Base-by-base conservation (phyloP, 2,329 filamentous ascomycete species). In the Aspergillus sp. region DNA sequence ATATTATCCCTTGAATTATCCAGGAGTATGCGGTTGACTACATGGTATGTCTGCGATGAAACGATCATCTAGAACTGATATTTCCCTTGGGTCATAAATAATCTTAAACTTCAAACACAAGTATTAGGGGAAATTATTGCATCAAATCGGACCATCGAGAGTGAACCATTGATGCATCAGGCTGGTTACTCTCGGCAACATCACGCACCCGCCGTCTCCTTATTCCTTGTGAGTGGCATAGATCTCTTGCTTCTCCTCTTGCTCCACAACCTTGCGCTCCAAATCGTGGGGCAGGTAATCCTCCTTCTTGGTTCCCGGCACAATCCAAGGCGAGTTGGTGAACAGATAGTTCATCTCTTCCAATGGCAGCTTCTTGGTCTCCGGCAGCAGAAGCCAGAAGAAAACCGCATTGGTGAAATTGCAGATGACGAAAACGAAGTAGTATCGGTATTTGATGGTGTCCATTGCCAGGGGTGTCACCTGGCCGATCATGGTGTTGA, bases 401-500 rank as follows among this genome's bases (percentile, higher is more conserved):
- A 87, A 88, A 31, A 88, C 29, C 0, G 85, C 85, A 64, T 88
- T 88, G 26, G 85, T 87, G 67, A 89, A 85, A 71, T 90, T 90
- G 73, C 87, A 89, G 32, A 90, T 75, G 56, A 84, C 78, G 70
- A 89, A 90, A 14, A 90, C 69, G 56, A 85, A 77, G 69, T 87
- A 88, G 69, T 77, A 88, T 49, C 71, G 75, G 71, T 82, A 88
- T 6, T 82, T 78, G n/a, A 85, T 77, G 18, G 72, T 73, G 3
- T 75, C 72, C 74, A 89, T 83, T 2, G 85, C 86, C 49, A 86
- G 84, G 2, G 84, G 84, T 0, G 87, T 90, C 10, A 87, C 82
- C 71, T 89, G 86, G 1, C 87, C 87, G 57, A 91, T 90, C 84
- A 91, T 85, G 31, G 88, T 90, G 76, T 90, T 91, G 78, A 90